These are phyloP conservation scores for Friedmanniomyces endolithicus DNA, from an alignment of 495 filamentous ascomycete genomes.

Conservation along the genomic window DNA sequence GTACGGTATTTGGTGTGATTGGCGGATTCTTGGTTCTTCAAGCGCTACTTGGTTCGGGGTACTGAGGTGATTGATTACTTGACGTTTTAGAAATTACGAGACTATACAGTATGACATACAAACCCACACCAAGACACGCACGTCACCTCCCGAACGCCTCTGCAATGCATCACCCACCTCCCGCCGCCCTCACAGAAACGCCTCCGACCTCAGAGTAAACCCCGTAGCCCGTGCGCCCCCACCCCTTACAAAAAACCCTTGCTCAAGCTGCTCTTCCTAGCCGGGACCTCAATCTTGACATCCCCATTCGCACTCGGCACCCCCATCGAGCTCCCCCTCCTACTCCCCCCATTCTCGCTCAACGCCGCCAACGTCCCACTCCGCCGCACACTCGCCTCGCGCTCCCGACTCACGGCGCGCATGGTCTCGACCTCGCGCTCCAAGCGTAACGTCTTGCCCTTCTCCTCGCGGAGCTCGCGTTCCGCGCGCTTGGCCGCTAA, in stretches of 20 bases:
- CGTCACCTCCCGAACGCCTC: not conserved
- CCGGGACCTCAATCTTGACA: conserved; percentile 24
- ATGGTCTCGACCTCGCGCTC: conserved; percentile 82
- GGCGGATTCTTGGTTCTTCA: conserved; percentile 12
- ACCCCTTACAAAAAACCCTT: conserved; percentile 32
- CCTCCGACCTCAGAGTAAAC: conserved; percentile 14
- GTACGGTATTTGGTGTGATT: conserved; percentile 6
- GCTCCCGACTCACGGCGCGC: conserved; percentile 61
- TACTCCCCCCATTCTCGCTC: conserved; percentile 30
- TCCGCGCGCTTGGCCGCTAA: conserved; percentile 71
- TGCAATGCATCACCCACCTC: not conserved
- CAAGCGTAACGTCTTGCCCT: conserved; percentile 65
- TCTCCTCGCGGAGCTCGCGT: conserved; percentile 79
- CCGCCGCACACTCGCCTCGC: conserved; percentile 23
- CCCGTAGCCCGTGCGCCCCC: conserved; percentile 5
- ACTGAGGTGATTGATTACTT: not conserved
- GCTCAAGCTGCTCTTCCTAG: conserved; percentile 23
- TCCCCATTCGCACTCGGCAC: conserved; percentile 18
- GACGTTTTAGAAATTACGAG: not conserved
- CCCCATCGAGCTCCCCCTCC: conserved; percentile 29
- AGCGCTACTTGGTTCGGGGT: conserved; percentile 4
- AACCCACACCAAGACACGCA: not conserved
- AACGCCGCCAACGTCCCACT: conserved; percentile 29
- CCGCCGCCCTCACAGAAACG: conserved; percentile 16
- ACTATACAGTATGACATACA: conserved; percentile 12